Evolutionary conservation across 1,284 basidiomycete genomes (phyloP), one percentile per base, ranked within the genome.

Genomic region (Pseudozyma sp.): DNA sequence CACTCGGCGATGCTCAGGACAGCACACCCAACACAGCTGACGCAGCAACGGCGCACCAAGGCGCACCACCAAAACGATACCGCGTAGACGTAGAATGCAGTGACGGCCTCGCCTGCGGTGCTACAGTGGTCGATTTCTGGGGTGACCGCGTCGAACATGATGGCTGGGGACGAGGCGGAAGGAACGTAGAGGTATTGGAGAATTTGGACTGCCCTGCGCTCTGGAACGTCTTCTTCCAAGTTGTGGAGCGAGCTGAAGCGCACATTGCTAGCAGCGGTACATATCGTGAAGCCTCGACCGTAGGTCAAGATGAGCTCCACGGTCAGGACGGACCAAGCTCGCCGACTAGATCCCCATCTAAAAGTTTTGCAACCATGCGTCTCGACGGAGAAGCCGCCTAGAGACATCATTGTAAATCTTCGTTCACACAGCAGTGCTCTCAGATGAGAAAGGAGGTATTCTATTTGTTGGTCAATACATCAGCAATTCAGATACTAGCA

Each of bases 61-160:
- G 55, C 21, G 53, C 61, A 2, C 58, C 67, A 14, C 76, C 73
- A 12, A 71, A 73, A 48, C 66, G 79, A 31, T 82, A 78, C 57
- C 64, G 69, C 8, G 79, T 81, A 8, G 62, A 76, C 25, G 74
- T 82, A 0, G 79, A 82, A 42, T 75, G 71, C 43, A 59, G 45
- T 43, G 58, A 72, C 8, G 73, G 75, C 19, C 68, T 75, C 1
- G 71, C 75, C 3, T 64, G 67, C 31, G 80, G 79, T 38, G 76
- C 79, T 10, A 82, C 79, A 1, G 76, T 82, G 7, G 79, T 82
- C 34, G 80, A 81, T 62, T 81, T 81, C 40, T 77, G 68, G 70
- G 63, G 64, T 18, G 69, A 73, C 47, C 55, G 64, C 16, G 65
- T 68, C 5, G 62, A 74, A 39, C 63, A 77, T 21, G 59, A 77